Evolutionary conservation across 768 basidiomycete species (phyloP).

Genomic region (Suillus bovinus): DNA sequence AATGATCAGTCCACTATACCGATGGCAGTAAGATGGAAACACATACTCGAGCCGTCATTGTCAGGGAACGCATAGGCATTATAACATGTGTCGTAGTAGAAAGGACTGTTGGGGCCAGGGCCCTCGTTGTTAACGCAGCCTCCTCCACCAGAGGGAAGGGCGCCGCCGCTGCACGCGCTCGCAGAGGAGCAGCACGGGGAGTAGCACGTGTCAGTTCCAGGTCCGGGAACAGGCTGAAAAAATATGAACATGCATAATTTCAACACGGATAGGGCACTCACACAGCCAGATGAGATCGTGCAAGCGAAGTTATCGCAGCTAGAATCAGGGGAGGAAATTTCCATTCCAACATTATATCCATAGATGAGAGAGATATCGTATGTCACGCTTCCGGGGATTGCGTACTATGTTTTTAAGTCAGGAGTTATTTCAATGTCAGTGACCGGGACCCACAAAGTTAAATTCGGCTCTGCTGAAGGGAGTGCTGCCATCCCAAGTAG

Average conservation of each 20-base stretch:
- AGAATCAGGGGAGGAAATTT: constrained; percentile 29
- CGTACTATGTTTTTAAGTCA: constrained; percentile 11
- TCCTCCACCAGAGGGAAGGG: constrained; percentile 27
- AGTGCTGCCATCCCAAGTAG: constrained; percentile 30
- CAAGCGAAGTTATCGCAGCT: constrained; percentile 33
- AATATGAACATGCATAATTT: constrained; percentile 7
- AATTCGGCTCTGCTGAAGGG: constrained; percentile 36
- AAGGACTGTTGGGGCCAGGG: constrained; percentile 30
- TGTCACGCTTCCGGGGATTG: constrained; percentile 29
- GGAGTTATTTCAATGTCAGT: background rate
- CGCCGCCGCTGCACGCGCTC: constrained; percentile 28
- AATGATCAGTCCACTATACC: background rate
- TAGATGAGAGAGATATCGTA: constrained; percentile 37
- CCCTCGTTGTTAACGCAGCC: constrained; percentile 30
- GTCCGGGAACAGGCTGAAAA: constrained; percentile 30
- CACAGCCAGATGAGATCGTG: constrained; percentile 32
- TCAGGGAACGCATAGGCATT: constrained; percentile 36
- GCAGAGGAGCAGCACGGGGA: constrained; percentile 32
- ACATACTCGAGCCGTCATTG: constrained; percentile 31
- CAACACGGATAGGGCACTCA: constrained; percentile 14
- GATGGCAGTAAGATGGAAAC: background rate
- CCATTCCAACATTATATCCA: constrained; percentile 35
- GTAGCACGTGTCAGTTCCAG: constrained; percentile 23
- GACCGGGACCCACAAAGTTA: constrained; percentile 26
- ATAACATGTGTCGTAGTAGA: constrained; percentile 29